Percentiles rank a stretch among this genome's conserved stretches.
These are phyloP conservation scores for Cladophialophora psammophila DNA, from an alignment of 2,329 filamentous ascomycete genomes.

Conservation along the genomic window DNA sequence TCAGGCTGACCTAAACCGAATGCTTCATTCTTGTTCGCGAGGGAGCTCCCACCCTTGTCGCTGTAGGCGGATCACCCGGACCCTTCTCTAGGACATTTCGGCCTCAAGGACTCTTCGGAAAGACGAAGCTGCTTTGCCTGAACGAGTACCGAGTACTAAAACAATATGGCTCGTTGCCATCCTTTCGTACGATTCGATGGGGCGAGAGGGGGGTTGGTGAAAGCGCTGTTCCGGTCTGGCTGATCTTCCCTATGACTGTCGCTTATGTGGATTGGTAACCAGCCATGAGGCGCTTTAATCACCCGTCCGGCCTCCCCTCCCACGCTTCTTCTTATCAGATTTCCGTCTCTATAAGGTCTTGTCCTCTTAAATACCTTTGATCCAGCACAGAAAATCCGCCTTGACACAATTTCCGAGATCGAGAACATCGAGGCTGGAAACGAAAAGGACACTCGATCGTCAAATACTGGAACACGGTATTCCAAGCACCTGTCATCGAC, in stretches of 20 bases:
- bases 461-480: neutral
- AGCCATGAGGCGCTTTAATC: conserved; percentile 7
- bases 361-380: neutral
- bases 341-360: conserved; percentile 1
- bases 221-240: conserved; percentile 3
- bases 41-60: neutral
- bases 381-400: neutral
- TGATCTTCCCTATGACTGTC: conserved; percentile 16
- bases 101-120: conserved; percentile 5
- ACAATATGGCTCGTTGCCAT: conserved; percentile 13
- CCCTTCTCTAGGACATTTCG: conserved; percentile 6
- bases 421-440: neutral
- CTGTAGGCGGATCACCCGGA: conserved; percentile 7
- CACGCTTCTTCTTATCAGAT: conserved; percentile 16
- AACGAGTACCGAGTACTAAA: conserved; percentile 11
- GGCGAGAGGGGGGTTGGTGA: neutral
- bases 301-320: conserved; percentile 5
- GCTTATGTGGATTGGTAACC: conserved; percentile 28
- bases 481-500: neutral
- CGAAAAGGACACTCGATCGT: neutral
- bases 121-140: conserved; percentile 11
- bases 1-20: conserved; percentile 25
- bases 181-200: conserved; percentile 12
- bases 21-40: conserved; percentile 17
- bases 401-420: neutral